phyloP scores from a whole-genome alignment of 2,329 filamentous ascomycete species.

The Cercospora nicotianae region DNA sequence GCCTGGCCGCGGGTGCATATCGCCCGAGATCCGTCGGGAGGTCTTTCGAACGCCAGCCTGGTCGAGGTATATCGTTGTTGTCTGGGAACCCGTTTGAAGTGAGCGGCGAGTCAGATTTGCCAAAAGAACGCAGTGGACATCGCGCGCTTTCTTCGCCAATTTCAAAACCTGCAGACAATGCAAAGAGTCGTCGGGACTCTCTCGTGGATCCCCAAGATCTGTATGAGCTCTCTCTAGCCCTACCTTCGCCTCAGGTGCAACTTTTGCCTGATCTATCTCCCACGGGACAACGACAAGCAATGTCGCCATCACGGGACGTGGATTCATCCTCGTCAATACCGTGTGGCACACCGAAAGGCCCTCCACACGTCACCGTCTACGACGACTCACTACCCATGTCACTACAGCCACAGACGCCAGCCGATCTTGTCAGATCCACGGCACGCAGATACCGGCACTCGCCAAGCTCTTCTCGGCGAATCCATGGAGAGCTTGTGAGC shows the following conservation, averaged over 20 bases:
- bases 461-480: not conserved
- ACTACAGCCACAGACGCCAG: constrained; percentile 39
- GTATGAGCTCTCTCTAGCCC: constrained; percentile 24
- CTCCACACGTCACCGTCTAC: constrained; percentile 34
- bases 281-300: constrained; percentile 2
- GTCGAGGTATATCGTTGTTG: constrained; percentile 26
- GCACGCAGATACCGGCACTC: constrained; percentile 24
- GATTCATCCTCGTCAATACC: not conserved
- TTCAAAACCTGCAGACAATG: not conserved
- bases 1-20: constrained; percentile 22
- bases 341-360: constrained; percentile 16
- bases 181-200: constrained; percentile 5
- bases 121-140: not conserved
- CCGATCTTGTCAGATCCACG: constrained; percentile 31
- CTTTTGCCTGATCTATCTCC: constrained; percentile 4
- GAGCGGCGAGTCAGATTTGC: not conserved
- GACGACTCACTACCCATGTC: constrained; percentile 33
- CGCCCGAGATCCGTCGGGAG: constrained; percentile 31
- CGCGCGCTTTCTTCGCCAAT: not conserved
- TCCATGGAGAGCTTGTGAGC: not conserved
- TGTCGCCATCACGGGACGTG: not conserved
- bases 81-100: constrained; percentile 25
- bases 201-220: constrained; percentile 1
- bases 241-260: constrained; percentile 22
- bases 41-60: constrained; percentile 27